Evolutionary conservation across 331 rosid species (phyloP).

Genomic region (Rosa hybrid): DNA sequence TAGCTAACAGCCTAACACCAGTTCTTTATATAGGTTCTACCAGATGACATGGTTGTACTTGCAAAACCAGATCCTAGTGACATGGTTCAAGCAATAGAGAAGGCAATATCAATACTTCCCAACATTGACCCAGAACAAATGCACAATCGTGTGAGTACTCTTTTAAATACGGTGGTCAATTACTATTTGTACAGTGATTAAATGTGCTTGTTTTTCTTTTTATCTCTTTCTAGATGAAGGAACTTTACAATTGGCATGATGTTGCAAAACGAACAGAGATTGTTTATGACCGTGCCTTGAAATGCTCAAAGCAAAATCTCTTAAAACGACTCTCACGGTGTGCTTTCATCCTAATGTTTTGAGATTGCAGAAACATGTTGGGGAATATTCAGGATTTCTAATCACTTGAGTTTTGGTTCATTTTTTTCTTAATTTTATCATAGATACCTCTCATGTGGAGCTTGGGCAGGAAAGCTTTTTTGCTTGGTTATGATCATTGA

Average conservation of each 20-base stretch:
- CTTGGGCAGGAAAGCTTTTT: slow-evolving; percentile 90
- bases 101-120: slow-evolving; percentile 61
- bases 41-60: slow-evolving; percentile 90
- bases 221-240: slow-evolving; percentile 47
- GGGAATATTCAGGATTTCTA: slow-evolving; percentile 2
- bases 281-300: slow-evolving; percentile 72
- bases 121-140: slow-evolving; percentile 49
- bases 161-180: not conserved
- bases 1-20: slow-evolving; percentile 6
- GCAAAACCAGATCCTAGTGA: slow-evolving; percentile 87
- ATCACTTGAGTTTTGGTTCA: slow-evolving; percentile 16
- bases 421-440: not conserved
- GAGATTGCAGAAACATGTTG: not conserved
- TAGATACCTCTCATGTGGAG: slow-evolving; percentile 80
- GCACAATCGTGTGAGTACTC: slow-evolving; percentile 53
- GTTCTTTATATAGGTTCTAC: slow-evolving; percentile 67
- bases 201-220: slow-evolving; percentile 10
- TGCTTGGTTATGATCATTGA: slow-evolving; percentile 88
- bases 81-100: slow-evolving; percentile 77
- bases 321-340: slow-evolving; percentile 68
- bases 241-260: slow-evolving; percentile 83
- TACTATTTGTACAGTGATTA: slow-evolving; percentile 18
- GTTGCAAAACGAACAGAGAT: slow-evolving; percentile 77
- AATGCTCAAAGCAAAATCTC: slow-evolving; percentile 63
- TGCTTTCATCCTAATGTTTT: slow-evolving; percentile 6